Conservation (phyloP, 768 basidiomycete species). For the Sistotremastrum niveocremeum region DNA sequence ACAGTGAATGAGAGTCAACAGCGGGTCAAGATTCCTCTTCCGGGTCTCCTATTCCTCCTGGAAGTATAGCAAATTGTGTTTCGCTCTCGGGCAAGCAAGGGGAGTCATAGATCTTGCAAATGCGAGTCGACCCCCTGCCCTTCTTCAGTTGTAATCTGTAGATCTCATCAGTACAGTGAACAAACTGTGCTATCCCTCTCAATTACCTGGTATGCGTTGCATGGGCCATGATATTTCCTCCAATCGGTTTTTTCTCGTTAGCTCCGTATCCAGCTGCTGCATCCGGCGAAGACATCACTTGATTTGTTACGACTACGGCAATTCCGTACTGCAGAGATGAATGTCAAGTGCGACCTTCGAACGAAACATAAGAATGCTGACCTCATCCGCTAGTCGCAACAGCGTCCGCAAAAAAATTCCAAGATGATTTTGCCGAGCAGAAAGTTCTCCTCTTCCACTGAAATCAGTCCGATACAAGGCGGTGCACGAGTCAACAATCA, state of each 20-base stretch:
- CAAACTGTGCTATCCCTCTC: slow-evolving; percentile 1
- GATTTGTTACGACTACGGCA: slow-evolving; percentile 94
- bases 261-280: slow-evolving; percentile 77
- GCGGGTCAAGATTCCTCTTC: slow-evolving; percentile 58
- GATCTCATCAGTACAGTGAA: neutral
- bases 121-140: slow-evolving; percentile 78
- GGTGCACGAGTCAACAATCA: slow-evolving; percentile 95
- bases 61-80: slow-evolving; percentile 85
- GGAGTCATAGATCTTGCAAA: slow-evolving; percentile 96
- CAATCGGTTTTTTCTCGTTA: slow-evolving; percentile 97
- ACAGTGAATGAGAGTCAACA: neutral
- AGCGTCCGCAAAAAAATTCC: slow-evolving; percentile 91
- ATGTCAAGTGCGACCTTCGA: slow-evolving; percentile 1
- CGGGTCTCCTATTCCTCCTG: slow-evolving; percentile 87
- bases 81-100: slow-evolving; percentile 96
- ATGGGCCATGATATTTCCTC: slow-evolving; percentile 98
- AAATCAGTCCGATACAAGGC: slow-evolving; percentile 94
- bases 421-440: slow-evolving; percentile 88
- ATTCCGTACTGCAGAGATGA: slow-evolving; percentile 66
- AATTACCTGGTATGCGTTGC: slow-evolving; percentile 88
- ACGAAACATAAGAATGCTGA: slow-evolving; percentile 20
- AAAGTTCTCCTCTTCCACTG: slow-evolving; percentile 87
- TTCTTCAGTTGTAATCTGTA: slow-evolving; percentile 81
- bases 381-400: slow-evolving; percentile 92
- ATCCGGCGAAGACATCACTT: slow-evolving; percentile 99